Evolutionary conservation across 1,284 basidiomycete species (phyloP), one percentile per base, ranked within the genome.

Genomic region (Vanrija humicola): DNA sequence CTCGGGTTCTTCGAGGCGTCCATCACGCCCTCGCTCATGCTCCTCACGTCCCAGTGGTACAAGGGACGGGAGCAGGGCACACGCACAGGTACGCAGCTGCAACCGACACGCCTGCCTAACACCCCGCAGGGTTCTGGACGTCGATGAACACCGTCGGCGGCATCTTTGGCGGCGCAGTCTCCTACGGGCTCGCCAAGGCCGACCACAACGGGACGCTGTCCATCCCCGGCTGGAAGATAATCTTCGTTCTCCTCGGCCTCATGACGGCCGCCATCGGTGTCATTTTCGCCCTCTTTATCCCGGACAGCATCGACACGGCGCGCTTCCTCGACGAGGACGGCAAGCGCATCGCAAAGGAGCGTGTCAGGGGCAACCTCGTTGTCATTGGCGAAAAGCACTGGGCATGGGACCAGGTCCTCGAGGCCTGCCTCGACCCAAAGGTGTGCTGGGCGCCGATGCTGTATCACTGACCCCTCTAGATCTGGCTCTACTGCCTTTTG

Each of bases 291-390:
- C 18, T 67, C 26, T 52, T 66, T 42, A 53, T 73, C 5, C 70
- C 69, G 42, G 69, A 69, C 55, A 42, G 53, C 15, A 64, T 64
- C 0, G 51, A 55, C 5, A 25, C 54, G 40, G 69, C 66, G 5
- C 56, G 64, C 23, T 73, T 68, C 64, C 63, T 67, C 3, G 29
- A 51, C 8, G 50, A 59, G 12, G 63, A 69, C 15, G 67, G 66
- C 43, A 43, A 52, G 26, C 15, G 23, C 23, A 52, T 69, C 29
- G 67, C 69, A 21, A 45, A 63, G 21, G 61, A 64, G 9, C 64
- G 71, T 29, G 49, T 46, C 3, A 55, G 43, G 5, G 48, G 48
- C 28, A 73, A 70, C 56, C 55, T 62, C 43, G 67, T 70, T 55
- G 66, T 59, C 49, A 58, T 65, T 46, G 63, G 62, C 42, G 48